These are phyloP conservation scores for Botrytis porri DNA, from an alignment of 2,329 filamentous ascomycete species.

Conservation along the genomic window DNA sequence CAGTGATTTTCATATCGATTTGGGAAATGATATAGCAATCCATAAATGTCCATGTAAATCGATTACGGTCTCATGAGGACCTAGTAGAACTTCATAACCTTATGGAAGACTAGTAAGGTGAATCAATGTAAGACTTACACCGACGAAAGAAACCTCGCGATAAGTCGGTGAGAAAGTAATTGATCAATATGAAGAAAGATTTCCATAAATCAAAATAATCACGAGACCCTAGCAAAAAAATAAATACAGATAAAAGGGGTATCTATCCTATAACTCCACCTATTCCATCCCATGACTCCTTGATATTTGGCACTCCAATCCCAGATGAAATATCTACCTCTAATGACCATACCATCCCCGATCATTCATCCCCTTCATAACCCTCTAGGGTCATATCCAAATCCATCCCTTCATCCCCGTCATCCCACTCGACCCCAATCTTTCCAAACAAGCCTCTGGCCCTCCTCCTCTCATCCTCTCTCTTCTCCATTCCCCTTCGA, in stretches of 20 bases:
- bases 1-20: not conserved
- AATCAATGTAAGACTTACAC: not conserved
- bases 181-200: not conserved
- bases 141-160: not conserved
- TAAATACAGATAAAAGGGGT: not conserved
- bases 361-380: conserved; percentile 8
- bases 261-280: not conserved
- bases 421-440: conserved; percentile 35
- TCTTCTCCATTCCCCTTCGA: conserved; percentile 27
- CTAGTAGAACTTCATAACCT: not conserved
- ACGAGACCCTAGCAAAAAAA: not conserved
- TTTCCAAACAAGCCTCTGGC: conserved; percentile 43
- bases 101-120: not conserved
- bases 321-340: not conserved
- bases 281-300: not conserved
- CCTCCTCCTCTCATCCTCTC: conserved; percentile 38
- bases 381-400: conserved; percentile 22
- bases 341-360: not conserved
- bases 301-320: not conserved
- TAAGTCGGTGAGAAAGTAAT: not conserved
- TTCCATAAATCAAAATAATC: not conserved
- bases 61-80: not conserved
- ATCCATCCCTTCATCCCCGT: conserved; percentile 24
- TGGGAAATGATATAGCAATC: not conserved
- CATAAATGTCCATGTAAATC: not conserved